Evolutionary conservation across 1,284 basidiomycete genomes (phyloP).

Genomic region (Trichosporon coremiiforme): DNA sequence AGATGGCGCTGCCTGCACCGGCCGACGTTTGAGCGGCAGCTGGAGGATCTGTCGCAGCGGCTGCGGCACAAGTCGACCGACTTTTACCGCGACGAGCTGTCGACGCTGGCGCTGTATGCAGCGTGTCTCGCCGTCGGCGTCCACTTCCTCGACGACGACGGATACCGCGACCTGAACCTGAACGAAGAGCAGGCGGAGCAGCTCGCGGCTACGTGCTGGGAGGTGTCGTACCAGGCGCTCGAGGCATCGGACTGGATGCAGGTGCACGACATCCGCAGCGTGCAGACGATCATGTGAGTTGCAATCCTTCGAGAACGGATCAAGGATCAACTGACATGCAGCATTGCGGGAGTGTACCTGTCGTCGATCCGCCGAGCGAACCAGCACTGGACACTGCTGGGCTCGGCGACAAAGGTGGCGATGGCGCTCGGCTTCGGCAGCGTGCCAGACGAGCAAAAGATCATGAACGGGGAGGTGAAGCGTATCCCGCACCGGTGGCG

Average conservation of each 20-base stretch:
- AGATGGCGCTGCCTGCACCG: slow-evolving; percentile 36
- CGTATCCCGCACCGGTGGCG: slow-evolving; percentile 32
- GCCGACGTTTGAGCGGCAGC: slow-evolving; percentile 35
- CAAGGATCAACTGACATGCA: slow-evolving; percentile 15
- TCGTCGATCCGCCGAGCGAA: slow-evolving; percentile 33
- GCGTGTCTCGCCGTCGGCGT: slow-evolving; percentile 35
- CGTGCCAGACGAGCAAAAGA: slow-evolving; percentile 29
- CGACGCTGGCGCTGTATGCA: slow-evolving; percentile 34
- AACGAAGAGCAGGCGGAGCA: slow-evolving; percentile 41
- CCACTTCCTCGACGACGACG: slow-evolving; percentile 37
- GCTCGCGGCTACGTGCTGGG: slow-evolving; percentile 38
- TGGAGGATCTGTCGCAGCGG: slow-evolving; percentile 29
- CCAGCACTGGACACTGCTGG: slow-evolving; percentile 38
- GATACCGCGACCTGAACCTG: slow-evolving; percentile 35
- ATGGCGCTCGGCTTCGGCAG: slow-evolving; percentile 31
- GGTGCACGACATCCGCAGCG: slow-evolving; percentile 35
- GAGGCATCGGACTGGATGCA: slow-evolving; percentile 41
- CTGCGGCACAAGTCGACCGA: slow-evolving; percentile 25
- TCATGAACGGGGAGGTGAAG: slow-evolving; percentile 24
- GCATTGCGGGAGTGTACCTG: slow-evolving; percentile 36
- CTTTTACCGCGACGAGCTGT: slow-evolving; percentile 32
- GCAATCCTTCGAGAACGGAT: too few relatives aligned
- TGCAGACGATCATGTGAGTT: slow-evolving; percentile 37
- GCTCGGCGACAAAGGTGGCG: slow-evolving; percentile 36
- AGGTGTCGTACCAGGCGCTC: slow-evolving; percentile 34